Percentiles rank a stretch among this genome's conserved stretches.
These are phyloP conservation scores for Diaporthe eres DNA, from an alignment of 2,329 filamentous ascomycete species.

Conservation along the genomic window DNA sequence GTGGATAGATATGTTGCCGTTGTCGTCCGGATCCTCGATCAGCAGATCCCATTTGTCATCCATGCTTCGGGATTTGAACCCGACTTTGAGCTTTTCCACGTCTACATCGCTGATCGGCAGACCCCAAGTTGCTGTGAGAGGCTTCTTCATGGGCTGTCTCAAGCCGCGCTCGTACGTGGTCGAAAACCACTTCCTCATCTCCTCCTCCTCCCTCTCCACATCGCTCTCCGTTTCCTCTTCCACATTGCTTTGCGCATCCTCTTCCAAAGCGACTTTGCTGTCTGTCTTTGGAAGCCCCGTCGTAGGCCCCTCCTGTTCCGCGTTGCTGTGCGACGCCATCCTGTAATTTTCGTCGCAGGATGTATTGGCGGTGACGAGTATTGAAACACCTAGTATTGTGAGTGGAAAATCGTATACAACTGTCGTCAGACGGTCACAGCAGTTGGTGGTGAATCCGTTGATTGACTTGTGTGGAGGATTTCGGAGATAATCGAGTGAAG, in stretches of 20 bases:
- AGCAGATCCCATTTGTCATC: slow-evolving; percentile 46
- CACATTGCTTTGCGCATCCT: background rate
- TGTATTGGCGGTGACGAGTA: background rate
- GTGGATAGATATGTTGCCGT: slow-evolving; percentile 44
- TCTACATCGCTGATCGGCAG: slow-evolving; percentile 45
- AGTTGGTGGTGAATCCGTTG: background rate
- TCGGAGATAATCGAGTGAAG: too few relatives aligned
- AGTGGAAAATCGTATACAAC: background rate
- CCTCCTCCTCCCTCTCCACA: too few relatives aligned
- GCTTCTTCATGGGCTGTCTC: slow-evolving; percentile 37
- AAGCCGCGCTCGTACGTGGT: slow-evolving; percentile 45
- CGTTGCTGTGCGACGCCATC: background rate
- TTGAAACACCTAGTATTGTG: background rate
- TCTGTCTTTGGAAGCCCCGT: background rate
- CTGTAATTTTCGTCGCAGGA: background rate
- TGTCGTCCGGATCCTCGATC: slow-evolving; percentile 44
- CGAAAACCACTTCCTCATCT: background rate
- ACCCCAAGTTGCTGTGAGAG: slow-evolving; percentile 44
- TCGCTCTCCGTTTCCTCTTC: background rate
- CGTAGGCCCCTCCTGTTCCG: background rate
- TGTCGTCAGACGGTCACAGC: background rate
- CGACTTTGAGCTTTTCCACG: slow-evolving; percentile 45
- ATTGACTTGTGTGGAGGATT: too few relatives aligned
- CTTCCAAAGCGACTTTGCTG: background rate
- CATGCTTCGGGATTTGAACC: slow-evolving; percentile 44